A percentile compares a stretch with the other conserved stretches of the same genome.
These are phyloP conservation scores for Aphanomyces cochlioides DNA, from an alignment of 352 stramenopile genomes.

Conservation along the genomic window DNA sequence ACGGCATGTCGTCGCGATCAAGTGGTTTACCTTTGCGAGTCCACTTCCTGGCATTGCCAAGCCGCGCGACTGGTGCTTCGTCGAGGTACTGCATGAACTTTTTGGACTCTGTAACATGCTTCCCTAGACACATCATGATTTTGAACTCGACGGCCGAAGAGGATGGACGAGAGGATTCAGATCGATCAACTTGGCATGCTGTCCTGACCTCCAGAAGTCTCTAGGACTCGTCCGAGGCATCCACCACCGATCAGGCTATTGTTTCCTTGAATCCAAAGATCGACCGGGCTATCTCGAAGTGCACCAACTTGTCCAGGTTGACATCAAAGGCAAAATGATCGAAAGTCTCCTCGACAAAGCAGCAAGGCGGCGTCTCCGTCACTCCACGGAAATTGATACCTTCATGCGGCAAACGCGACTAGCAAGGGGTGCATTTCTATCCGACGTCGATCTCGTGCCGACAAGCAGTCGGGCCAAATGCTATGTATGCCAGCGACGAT, in stretches of 20 bases:
- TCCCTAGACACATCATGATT: constrained; percentile 52
- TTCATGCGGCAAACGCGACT: constrained; percentile 52
- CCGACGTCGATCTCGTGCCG: constrained; percentile 62
- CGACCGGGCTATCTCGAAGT: constrained; percentile 54
- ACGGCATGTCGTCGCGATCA: constrained; percentile 50
- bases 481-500: constrained; percentile 53
- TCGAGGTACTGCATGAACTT: constrained; percentile 73
- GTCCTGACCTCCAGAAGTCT: constrained; percentile 48
- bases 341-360: constrained; percentile 44
- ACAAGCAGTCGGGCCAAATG: constrained; percentile 57
- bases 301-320: constrained; percentile 56
- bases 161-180: constrained; percentile 71
- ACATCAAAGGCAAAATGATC: constrained; percentile 57
- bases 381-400: constrained; percentile 46
- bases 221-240: constrained; percentile 59
- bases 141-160: constrained; percentile 50
- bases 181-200: constrained; percentile 62
- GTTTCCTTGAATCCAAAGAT: constrained; percentile 63
- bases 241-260: constrained; percentile 68
- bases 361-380: constrained; percentile 51
- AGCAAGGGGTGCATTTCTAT: constrained; percentile 51
- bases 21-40: constrained; percentile 53
- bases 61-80: constrained; percentile 57
- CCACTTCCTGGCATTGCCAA: constrained; percentile 57
- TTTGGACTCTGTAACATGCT: constrained; percentile 36